phyloP scores from a whole-genome alignment of 2,329 filamentous ascomycete genomes.

The Alternaria ethzedia region DNA sequence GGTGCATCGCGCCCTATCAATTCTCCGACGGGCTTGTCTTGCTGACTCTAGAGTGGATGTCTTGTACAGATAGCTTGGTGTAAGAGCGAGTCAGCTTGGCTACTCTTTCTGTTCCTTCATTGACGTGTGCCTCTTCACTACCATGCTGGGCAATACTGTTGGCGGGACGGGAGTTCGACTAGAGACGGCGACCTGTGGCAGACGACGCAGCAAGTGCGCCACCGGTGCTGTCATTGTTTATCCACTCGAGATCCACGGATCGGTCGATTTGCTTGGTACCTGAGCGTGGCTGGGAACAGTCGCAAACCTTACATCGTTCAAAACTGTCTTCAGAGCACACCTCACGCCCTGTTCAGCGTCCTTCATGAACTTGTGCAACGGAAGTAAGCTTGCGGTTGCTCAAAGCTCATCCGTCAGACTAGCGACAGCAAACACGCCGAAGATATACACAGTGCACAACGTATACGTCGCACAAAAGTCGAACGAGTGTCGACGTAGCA shows the following conservation, averaged over 20 bases:
- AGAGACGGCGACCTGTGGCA: neutral
- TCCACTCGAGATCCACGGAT: neutral
- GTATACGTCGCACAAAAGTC: neutral
- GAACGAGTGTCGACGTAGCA: neutral
- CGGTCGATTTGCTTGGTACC: neutral
- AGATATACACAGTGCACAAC: neutral
- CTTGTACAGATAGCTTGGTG: constrained; percentile 6
- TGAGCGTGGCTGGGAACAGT: neutral
- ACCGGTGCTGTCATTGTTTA: neutral
- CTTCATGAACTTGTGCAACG: neutral
- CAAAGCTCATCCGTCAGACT: neutral
- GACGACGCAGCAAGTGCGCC: neutral
- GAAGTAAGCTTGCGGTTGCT: neutral
- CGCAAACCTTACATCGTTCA: neutral
- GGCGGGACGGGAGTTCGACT: neutral
- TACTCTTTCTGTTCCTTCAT: constrained; percentile 3
- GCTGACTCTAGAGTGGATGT: neutral
- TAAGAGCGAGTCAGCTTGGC: constrained; percentile 1
- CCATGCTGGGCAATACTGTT: constrained; percentile 11
- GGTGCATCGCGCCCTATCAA: constrained; percentile 24
- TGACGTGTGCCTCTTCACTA: constrained; percentile 1
- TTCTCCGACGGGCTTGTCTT: constrained; percentile 8
- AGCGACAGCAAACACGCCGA: neutral
- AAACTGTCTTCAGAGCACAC: neutral
- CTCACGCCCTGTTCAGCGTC: neutral